phyloP scores from a whole-genome alignment of 768 basidiomycete genomes.

The Albatrellus ellisii region DNA sequence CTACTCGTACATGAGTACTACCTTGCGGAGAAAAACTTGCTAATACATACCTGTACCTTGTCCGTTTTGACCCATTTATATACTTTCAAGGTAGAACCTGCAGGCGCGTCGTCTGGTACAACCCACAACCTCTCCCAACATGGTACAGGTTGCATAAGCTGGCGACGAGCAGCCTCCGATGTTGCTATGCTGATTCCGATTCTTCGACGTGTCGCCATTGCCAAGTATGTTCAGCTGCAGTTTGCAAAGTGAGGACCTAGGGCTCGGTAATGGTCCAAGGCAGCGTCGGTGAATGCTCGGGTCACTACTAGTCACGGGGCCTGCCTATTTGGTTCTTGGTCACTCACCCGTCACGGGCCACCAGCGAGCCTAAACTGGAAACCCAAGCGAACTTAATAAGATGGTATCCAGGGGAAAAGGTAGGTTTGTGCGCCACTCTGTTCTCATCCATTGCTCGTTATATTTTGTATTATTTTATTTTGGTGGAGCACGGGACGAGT shows the following conservation, averaged over 20 bases:
- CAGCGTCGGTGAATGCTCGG: too few relatives aligned
- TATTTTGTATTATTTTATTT: too few relatives aligned
- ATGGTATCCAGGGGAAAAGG: too few relatives aligned
- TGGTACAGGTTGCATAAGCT: constrained; percentile 82
- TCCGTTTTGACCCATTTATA: constrained; percentile 76
- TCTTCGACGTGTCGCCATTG: constrained; percentile 62
- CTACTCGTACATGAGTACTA: constrained; percentile 23
- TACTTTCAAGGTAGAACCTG: constrained; percentile 49
- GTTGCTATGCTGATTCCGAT: constrained; percentile 68
- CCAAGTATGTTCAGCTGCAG: not conserved
- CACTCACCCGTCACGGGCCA: too few relatives aligned
- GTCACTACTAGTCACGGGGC: too few relatives aligned
- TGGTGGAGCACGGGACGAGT: too few relatives aligned
- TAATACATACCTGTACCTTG: constrained; percentile 47
- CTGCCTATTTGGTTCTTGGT: too few relatives aligned
- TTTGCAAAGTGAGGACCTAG: not conserved
- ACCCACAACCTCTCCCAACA: constrained; percentile 79
- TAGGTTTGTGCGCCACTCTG: too few relatives aligned
- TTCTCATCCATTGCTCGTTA: too few relatives aligned
- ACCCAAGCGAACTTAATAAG: too few relatives aligned
- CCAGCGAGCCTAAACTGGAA: too few relatives aligned
- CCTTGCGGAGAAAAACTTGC: not conserved
- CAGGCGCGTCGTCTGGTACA: constrained; percentile 37
- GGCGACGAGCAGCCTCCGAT: constrained; percentile 69
- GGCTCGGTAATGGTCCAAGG: too few relatives aligned